Evolutionary conservation across 352 stramenopile species (phyloP).

Genomic region (Labyrinthula sp.): DNA sequence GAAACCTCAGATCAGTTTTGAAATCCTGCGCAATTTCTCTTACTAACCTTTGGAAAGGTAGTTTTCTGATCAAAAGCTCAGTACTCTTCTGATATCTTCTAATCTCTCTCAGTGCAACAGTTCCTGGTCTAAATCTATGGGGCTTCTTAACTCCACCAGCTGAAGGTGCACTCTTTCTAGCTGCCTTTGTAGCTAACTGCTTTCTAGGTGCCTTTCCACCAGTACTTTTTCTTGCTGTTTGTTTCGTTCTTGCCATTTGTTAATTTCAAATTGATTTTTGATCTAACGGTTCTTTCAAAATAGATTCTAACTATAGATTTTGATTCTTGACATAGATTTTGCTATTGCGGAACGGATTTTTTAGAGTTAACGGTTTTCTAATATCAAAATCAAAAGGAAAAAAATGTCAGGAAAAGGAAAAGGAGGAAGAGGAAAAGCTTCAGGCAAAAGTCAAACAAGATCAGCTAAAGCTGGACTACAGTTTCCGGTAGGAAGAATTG

Average conservation of each 20-base stretch:
- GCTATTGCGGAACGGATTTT: no score
- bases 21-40: conserved; percentile 58
- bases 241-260: conserved; percentile 65
- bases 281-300: neutral
- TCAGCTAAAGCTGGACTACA: conserved; percentile 40
- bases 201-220: conserved; percentile 74
- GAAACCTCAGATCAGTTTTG: conserved; percentile 82
- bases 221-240: conserved; percentile 80
- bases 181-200: conserved; percentile 69
- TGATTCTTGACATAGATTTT: no score
- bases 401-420: conserved; percentile 30
- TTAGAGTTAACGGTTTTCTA: no score
- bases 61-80: conserved; percentile 41
- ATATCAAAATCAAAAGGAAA: neutral
- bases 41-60: conserved; percentile 39
- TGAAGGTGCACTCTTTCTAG: conserved; percentile 61
- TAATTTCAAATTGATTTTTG: neutral
- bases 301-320: no score
- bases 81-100: conserved; percentile 69
- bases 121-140: conserved; percentile 13
- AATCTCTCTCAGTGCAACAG: conserved; percentile 60
- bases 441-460: conserved; percentile 26
- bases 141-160: conserved; percentile 73
- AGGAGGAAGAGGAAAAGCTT: conserved; percentile 24
- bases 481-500: conserved; percentile 57